Conservation (phyloP, 116 monocot species). For the Papilionanthe hybrid region DNA sequence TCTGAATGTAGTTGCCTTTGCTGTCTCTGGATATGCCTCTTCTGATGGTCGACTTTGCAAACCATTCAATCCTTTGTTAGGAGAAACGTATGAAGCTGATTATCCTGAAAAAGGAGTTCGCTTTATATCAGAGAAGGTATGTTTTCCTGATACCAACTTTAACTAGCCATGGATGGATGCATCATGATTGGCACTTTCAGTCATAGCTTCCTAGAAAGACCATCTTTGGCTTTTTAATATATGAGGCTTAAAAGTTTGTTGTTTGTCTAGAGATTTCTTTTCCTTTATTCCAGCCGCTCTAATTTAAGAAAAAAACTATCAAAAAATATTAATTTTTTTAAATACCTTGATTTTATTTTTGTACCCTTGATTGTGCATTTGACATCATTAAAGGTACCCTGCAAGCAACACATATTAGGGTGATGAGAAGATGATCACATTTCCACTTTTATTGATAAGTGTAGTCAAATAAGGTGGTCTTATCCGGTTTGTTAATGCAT, state of each 20-base stretch:
- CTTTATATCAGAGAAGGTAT: constrained; percentile 94
- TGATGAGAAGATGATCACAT: neutral
- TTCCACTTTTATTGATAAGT: neutral
- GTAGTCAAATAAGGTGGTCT: neutral
- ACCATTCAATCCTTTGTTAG: constrained; percentile 93
- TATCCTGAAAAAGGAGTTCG: constrained; percentile 82
- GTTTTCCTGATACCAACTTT: constrained; percentile 7
- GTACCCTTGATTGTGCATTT: neutral
- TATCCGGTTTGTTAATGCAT: neutral
- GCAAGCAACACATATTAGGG: neutral
- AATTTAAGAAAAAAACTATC: neutral
- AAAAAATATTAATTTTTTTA: neutral
- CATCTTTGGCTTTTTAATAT: neutral
- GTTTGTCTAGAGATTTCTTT: neutral
- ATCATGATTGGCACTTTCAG: constrained; percentile 1
- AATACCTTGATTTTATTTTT: neutral
- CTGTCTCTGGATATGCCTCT: constrained; percentile 94
- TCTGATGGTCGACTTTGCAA: constrained; percentile 76
- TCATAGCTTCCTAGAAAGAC: neutral
- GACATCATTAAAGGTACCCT: neutral
- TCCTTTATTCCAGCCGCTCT: neutral
- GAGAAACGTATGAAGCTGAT: constrained; percentile 96
- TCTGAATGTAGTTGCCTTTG: constrained; percentile 96
- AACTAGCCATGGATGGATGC: neutral
- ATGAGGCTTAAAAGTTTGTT: neutral